Evolutionary conservation across 73 alveolate genomes (phyloP).

Genomic region (Paramecium octaurelia): DNA sequence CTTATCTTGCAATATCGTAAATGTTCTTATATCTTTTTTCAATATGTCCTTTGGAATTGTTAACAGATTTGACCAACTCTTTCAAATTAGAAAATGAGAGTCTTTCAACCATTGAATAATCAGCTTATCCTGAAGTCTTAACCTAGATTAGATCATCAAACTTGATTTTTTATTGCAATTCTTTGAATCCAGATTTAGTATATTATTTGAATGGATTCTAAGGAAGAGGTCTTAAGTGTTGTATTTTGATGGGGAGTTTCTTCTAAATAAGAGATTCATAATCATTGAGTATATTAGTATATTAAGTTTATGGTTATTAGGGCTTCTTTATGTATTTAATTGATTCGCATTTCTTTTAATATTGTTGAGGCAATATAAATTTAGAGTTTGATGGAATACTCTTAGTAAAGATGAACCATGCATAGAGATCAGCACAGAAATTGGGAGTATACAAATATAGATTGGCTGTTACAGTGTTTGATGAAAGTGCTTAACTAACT

Average conservation of each 20-base stretch:
- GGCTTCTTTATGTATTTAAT: not conserved
- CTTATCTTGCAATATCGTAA: not conserved
- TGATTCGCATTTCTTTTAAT: not conserved
- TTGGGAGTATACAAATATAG: not conserved
- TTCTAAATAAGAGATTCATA: not conserved
- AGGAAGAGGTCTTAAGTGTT: not conserved
- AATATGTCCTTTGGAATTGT: not conserved
- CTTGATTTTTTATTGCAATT: not conserved
- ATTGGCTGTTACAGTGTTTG: not conserved
- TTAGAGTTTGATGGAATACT: slow-evolving; percentile 6
- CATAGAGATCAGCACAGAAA: slow-evolving; percentile 9
- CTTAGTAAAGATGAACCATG: not conserved
- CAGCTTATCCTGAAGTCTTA: not conserved
- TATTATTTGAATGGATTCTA: not conserved
- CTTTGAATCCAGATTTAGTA: not conserved
- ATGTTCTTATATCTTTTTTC: not conserved
- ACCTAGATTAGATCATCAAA: not conserved
- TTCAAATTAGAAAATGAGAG: not conserved
- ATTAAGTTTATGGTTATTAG: not conserved
- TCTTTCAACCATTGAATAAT: slow-evolving; percentile 13
- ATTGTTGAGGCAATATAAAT: not conserved
- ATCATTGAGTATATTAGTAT: not conserved
- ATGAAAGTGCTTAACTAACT: slow-evolving; percentile 6
- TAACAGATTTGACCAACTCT: not conserved
- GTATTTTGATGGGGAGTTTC: not conserved